Evolutionary conservation across 177 flowering plant genomes (phyloP), one percentile per base, ranked within the genome.

Genomic region (Tripterygium wilfordii): DNA sequence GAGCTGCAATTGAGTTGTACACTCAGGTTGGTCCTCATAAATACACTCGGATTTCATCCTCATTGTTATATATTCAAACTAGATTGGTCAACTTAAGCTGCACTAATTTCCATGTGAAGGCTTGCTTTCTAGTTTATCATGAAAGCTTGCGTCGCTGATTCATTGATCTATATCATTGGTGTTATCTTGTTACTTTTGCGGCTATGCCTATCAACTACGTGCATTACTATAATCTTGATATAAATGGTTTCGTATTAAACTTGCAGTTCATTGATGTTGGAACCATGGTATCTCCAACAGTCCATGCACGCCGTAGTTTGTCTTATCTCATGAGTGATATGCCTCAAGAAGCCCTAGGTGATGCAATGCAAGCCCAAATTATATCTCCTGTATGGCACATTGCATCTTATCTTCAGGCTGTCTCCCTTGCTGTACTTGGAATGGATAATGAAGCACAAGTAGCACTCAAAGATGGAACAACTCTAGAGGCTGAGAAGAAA

Each of bases 341-440:
- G 79, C 67, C 67, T 45, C 71, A 69, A 37, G 75, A 71, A 49
- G 79, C 83, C 22, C 49, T 77, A 27, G 46, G 49, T 5, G 83
- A 77, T 45, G 83, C 79, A 38, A 71, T 74, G 77, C 79, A 77
- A 62, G 78, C 78, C n/a, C 78, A 72, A 45, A 69, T 72, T 20
- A 39, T 72, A 12, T 78, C 70, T 12, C 80, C 83, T 2, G 58
- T 61, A 14, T 78, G 78, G 80, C 72, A 69, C 45, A 56, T 70
- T 24, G 80, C 80, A 5, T 67, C 65, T n/a, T 75, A 72, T 50
- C 70, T 78, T 19, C 83, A 78, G 62, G 58, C 76, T 10, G 67
- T 53, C 24, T 59, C 76, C 5, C 74, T 78, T 22, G 41, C 66
- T 24, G 49, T 61, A 1, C 60, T 72, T 16, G 70, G 64, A 33